Evolutionary conservation across 805 yeast genomes (phyloP).

Genomic region (Nadsonia fulvescens): DNA sequence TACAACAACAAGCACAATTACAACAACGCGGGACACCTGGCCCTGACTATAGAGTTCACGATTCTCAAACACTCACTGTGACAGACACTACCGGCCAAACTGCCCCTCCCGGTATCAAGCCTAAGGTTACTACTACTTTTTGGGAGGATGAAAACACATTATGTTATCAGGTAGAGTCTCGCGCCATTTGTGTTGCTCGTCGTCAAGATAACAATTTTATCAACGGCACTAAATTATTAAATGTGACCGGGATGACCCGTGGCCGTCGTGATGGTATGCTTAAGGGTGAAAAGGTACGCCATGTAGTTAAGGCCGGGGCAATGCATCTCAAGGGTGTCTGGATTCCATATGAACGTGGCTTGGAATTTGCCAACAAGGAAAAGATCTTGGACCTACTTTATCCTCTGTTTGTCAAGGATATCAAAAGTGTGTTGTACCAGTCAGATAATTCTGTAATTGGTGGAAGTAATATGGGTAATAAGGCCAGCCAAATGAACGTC

Average conservation of each 20-base stretch:
- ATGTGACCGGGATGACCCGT: constrained; percentile 74
- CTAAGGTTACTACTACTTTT: constrained; percentile 58
- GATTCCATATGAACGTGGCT: constrained; percentile 76
- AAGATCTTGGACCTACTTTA: constrained; percentile 51
- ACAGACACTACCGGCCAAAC: constrained; percentile 15
- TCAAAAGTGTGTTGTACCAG: constrained; percentile 17
- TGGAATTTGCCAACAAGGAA: constrained; percentile 64
- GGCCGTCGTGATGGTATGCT: constrained; percentile 80
- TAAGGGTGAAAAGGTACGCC: constrained; percentile 58
- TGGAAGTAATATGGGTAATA: constrained; percentile 7
- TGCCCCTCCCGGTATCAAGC: constrained; percentile 18
- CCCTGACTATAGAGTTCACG: neutral
- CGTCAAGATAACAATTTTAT: constrained; percentile 80
- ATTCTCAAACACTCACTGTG: constrained; percentile 1
- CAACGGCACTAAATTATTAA: constrained; percentile 68
- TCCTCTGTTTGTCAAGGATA: constrained; percentile 57
- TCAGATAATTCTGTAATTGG: constrained; percentile 15
- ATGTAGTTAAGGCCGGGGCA: constrained; percentile 71
- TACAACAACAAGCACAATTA: constrained; percentile 1
- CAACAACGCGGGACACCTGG: neutral
- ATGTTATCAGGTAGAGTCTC: constrained; percentile 72
- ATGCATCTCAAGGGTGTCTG: constrained; percentile 84
- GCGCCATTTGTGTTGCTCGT: constrained; percentile 62
- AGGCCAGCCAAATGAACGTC: constrained; percentile 6
- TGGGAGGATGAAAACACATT: constrained; percentile 82